These are phyloP conservation scores for Cymbopogon citratus DNA, from an alignment of 176 grass and related monocot genomes.

Conservation along the genomic window DNA sequence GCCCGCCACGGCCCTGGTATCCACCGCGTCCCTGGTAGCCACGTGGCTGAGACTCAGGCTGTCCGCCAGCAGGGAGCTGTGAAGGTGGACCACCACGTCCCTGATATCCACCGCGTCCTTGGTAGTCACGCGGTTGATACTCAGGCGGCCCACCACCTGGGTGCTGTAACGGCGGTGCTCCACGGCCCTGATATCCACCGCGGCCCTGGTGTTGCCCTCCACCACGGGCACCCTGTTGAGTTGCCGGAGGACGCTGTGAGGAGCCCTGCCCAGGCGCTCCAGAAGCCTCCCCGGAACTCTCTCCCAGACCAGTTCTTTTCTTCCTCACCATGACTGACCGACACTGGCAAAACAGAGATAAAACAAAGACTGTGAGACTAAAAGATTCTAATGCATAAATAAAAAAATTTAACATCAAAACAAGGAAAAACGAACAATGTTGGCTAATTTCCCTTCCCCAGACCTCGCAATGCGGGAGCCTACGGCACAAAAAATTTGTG, in stretches of 20 bases:
- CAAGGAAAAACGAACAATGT: neutral
- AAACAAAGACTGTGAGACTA: neutral
- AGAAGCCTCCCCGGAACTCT: conserved; percentile 39
- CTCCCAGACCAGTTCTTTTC: conserved; percentile 59
- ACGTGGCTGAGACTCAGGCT: conserved; percentile 37
- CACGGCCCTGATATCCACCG: conserved; percentile 33
- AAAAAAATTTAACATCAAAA: neutral
- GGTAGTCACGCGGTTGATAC: conserved; percentile 50
- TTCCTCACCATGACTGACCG: conserved; percentile 68
- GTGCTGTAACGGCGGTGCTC: neutral
- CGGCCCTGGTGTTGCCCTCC: conserved; percentile 44
- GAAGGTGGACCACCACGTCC: neutral
- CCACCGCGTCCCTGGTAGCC: conserved; percentile 55
- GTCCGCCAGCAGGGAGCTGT: conserved; percentile 21
- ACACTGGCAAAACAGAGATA: conserved; percentile 14
- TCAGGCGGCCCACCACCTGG: conserved; percentile 37
- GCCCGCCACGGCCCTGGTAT: conserved; percentile 39
- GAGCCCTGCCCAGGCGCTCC: conserved; percentile 35
- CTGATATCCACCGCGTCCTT: conserved; percentile 45
- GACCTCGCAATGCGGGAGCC: no score
- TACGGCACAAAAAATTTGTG: no score
- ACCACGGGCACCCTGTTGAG: conserved; percentile 46
- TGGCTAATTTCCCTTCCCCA: no score
- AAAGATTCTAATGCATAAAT: neutral
- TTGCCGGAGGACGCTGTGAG: conserved; percentile 43